Evolutionary conservation across 768 basidiomycete species (phyloP), one percentile per base, ranked within the genome.

Genomic region (Amylocystis lapponica): DNA sequence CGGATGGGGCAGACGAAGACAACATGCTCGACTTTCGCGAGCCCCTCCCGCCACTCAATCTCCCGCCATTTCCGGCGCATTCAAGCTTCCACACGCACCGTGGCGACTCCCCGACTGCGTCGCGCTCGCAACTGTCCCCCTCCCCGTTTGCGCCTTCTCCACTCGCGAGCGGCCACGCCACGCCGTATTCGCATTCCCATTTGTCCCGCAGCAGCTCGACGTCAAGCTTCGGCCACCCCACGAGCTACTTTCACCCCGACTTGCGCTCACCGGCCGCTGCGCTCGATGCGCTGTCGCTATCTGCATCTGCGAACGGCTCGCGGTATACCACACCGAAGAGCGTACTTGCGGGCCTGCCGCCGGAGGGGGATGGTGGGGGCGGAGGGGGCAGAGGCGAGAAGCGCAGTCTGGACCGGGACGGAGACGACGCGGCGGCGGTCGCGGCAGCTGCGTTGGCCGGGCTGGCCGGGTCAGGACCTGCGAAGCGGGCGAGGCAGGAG

Each of bases 241-340:
- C 38, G 30, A 49, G 21, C 34, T 45, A 29, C 36, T 36, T 13
- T 30, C 27, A 23, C 23, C 43, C 36, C 45, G 41, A 33, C 46
- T n/a, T n/a, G n/a, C n/a, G n/a, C 20, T 40, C 48, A 7, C 40
- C 44, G 35, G 49, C 47, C 14, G 47, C 35, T 25, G 47, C 44
- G 37, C 46, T 59, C 17, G 51, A 59, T 41, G 51, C 49, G 34
- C 54, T 59, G 17, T 49, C 57, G 41, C 42, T 59, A 25, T 42
- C 52, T 8, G 42, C 52, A 3, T 51, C 53, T 14, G 50, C 49
- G 10, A 36, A 52, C 35, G 47, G 49, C 34, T 51, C 50, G 33
- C 50, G 56, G 26, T 50, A 46, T 30, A 38, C 52, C 37, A 58
- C 56, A 23, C 56, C 56, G 14, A 53, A 51, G 46, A 51, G 46